Conservation (phyloP, 1,284 basidiomycete genomes). For the Leccinum pachyderme region DNA sequence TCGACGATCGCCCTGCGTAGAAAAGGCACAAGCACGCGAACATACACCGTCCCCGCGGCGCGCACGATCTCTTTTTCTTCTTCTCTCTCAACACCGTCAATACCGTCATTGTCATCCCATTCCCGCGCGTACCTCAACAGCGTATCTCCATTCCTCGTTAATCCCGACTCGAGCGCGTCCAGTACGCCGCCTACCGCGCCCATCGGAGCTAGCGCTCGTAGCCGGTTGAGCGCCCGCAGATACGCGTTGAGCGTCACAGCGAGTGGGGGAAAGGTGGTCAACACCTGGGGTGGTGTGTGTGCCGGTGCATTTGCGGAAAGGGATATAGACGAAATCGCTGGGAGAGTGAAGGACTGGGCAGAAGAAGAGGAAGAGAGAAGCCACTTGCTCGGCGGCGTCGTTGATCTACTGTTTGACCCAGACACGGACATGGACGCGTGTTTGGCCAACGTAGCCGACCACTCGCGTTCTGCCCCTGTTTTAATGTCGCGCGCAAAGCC, state of each 20-base stretch:
- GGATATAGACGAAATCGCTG: constrained; percentile 28
- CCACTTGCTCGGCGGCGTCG: constrained; percentile 47
- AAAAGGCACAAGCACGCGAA: constrained; percentile 64
- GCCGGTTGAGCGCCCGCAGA: constrained; percentile 72
- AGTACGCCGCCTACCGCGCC: constrained; percentile 46
- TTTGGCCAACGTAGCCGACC: constrained; percentile 23
- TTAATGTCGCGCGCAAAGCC: constrained; percentile 31
- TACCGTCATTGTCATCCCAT: constrained; percentile 22
- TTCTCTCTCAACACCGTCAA: constrained; percentile 22
- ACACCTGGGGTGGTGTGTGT: constrained; percentile 64
- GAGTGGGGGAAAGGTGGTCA: constrained; percentile 76
- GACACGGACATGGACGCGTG: constrained; percentile 3
- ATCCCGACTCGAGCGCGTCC: constrained; percentile 47
- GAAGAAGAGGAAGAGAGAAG: constrained; percentile 36
- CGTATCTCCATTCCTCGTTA: constrained; percentile 48
- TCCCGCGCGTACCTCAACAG: constrained; percentile 31
- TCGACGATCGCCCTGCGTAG: constrained; percentile 63
- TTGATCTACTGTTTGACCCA: constrained; percentile 4
- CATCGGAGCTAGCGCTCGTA: constrained; percentile 78
- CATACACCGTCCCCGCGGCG: constrained; percentile 57
- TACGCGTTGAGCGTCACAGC: constrained; percentile 76
- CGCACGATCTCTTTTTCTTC: constrained; percentile 39
- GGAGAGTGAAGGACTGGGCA: constrained; percentile 25
- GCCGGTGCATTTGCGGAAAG: constrained; percentile 31
- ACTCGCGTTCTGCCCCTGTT: constrained; percentile 30